Evolutionary conservation across 148 eudicot species (phyloP), one percentile per base, ranked within the genome.

Genomic region (Suaeda aralocaspica): DNA sequence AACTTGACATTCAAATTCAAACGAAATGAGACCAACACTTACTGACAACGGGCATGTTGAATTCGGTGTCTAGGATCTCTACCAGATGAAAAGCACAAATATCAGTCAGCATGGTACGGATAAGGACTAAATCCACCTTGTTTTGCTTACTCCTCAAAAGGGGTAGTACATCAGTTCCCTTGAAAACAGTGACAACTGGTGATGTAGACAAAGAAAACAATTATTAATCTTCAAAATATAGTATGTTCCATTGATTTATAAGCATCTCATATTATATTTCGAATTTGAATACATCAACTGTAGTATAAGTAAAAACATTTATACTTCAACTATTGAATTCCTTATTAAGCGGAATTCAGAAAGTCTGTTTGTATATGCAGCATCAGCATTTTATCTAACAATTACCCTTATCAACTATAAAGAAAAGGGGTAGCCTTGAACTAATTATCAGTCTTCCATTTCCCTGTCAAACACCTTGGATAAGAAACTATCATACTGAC

Each of bases 1-100:
- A 3, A 8, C 41, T 66, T 41, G 42, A 7, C 9, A 66, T n/a
- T 12, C 4, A 45, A 12, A 19, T 55, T 45, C 49, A 5, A 61
- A 57, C 12, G 34, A 49, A 19, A 46, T 8, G 39, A 55, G 67
- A 56, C 57, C 46, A 60, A 26, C 7, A 61, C 78, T 49, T 75
- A 68, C 73, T 52, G 36, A 62, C 62, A 21, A 75, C 56, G 4
- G 78, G 56, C 26, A 75, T 46, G 7, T 25, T 18, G 44, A 16
- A 39, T 28, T 41, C 26, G 34, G 0, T 16, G 0, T 61, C 56
- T 0, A 75, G 28, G 9, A 5, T 36, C n/a, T 49, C 26, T 5
- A 62, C 29, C 41, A 75, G 44, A 46, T 60, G 25, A 75, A 51
- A 51, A 4, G 62, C 2, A 22, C 53, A 51, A 55, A 68, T 61